phyloP scores from a whole-genome alignment of 495 filamentous ascomycete species.

The Staphylotrichum longicolle region DNA sequence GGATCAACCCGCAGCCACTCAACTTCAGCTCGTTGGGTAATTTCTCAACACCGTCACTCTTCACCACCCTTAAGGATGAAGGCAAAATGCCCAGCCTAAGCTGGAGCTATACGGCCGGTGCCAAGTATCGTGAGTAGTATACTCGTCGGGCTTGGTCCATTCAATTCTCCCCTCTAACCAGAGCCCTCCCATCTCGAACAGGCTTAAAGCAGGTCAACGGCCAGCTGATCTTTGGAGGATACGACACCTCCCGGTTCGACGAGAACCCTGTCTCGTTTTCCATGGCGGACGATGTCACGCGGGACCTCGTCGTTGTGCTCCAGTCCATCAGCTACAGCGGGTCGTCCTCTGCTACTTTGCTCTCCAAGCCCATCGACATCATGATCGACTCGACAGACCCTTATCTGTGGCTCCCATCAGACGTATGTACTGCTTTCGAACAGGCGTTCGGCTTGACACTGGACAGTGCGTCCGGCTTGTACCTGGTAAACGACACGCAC shows the following conservation, averaged over 20 bases:
- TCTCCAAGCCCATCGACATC: not conserved
- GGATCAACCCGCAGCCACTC: not conserved
- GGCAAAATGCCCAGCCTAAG: not conserved
- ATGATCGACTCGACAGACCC: conserved; percentile 8
- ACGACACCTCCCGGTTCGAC: not conserved
- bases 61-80: not conserved
- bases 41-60: not conserved
- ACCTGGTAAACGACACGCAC: not conserved
- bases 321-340: conserved; percentile 5
- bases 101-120: conserved; percentile 1
- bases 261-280: not conserved
- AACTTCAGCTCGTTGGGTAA: conserved; percentile 1
- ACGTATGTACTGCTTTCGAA: not conserved
- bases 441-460: not conserved
- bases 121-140: not conserved
- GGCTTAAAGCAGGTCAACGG: conserved; percentile 2
- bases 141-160: too few species aligned
- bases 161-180: not conserved
- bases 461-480: not conserved
- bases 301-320: not conserved
- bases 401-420: not conserved
- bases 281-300: conserved; percentile 5
- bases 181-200: not conserved
- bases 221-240: not conserved
- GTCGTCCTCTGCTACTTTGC: not conserved